phyloP scores from a whole-genome alignment of 208 protist genomes.

The Leishmania martiniquensis region DNA sequence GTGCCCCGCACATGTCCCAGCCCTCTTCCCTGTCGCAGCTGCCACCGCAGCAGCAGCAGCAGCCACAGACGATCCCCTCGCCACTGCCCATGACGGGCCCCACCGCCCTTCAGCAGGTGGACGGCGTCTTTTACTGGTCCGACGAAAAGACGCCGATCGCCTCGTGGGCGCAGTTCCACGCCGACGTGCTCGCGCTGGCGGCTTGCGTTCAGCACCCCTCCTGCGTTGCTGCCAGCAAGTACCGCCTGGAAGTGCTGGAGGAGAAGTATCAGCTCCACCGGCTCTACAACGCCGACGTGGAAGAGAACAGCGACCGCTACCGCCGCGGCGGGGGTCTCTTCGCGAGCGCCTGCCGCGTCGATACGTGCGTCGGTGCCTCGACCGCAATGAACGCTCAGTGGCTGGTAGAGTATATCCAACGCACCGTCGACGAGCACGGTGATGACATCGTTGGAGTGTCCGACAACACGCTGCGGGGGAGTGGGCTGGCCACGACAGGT shows the following conservation, averaged over 20 bases:
- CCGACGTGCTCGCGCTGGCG: slow-evolving; percentile 56
- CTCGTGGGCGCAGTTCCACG: slow-evolving; percentile 77
- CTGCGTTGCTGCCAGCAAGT: slow-evolving; percentile 56
- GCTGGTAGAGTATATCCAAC: slow-evolving; percentile 93
- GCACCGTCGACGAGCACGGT: slow-evolving; percentile 75
- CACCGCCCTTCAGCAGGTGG: slow-evolving; percentile 62
- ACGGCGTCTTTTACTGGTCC: slow-evolving; percentile 65
- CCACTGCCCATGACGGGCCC: slow-evolving; percentile 23
- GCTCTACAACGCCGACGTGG: slow-evolving; percentile 85
- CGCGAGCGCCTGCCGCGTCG: slow-evolving; percentile 91
- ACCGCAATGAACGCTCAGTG: slow-evolving; percentile 90
- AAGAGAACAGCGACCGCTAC: slow-evolving; percentile 68
- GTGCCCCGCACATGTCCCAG: background rate
- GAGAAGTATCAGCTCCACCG: slow-evolving; percentile 94
- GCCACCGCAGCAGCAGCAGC: slow-evolving; percentile 4
- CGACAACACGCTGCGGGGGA: background rate
- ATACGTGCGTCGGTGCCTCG: slow-evolving; percentile 91
- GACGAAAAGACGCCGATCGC: slow-evolving; percentile 52
- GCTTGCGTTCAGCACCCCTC: slow-evolving; percentile 52
- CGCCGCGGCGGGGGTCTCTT: slow-evolving; percentile 83
- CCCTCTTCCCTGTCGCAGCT: background rate
- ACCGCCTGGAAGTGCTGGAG: slow-evolving; percentile 91
- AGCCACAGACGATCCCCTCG: background rate
- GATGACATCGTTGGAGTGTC: slow-evolving; percentile 74
- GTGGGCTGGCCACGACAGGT: slow-evolving; percentile 6